Percentiles rank a stretch among this genome's conserved stretches.
phyloP scores from a whole-genome alignment of 768 basidiomycete genomes.

The Mycena pura region DNA sequence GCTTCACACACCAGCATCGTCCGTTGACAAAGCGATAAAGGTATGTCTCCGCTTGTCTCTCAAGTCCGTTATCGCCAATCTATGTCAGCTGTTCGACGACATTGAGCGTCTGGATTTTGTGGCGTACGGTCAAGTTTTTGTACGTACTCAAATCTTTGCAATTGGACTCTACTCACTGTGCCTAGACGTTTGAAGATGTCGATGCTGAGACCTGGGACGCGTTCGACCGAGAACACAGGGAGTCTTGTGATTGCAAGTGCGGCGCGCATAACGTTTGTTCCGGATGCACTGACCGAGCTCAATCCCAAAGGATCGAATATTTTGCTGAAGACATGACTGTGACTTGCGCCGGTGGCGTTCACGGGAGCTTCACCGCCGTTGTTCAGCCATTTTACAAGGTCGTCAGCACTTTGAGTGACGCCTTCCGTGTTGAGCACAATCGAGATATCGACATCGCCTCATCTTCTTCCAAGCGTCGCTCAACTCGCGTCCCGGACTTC shows the following conservation, averaged over 20 bases:
- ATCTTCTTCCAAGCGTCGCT: not conserved
- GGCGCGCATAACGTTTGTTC: not conserved
- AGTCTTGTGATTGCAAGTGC: not conserved
- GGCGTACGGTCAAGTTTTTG: no score
- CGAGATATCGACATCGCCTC: not conserved
- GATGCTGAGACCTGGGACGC: not conserved
- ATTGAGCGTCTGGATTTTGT: no score
- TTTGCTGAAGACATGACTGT: not conserved
- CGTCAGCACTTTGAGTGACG: not conserved
- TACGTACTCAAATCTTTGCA: no score
- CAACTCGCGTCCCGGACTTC: not conserved
- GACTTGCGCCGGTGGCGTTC: not conserved
- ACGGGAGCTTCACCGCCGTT: not conserved
- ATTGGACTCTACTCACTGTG: not conserved
- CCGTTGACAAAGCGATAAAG: not conserved
- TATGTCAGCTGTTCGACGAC: no score
- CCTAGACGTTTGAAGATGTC: not conserved
- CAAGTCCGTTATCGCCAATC: no score
- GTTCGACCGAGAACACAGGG: not conserved
- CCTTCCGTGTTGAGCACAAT: not conserved
- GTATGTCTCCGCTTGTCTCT: not conserved
- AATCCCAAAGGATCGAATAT: not conserved
- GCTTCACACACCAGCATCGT: not conserved
- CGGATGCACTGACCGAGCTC: not conserved
- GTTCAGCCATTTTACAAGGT: not conserved